Evolutionary conservation across 2,329 filamentous ascomycete species (phyloP).

Genomic region (Didymella keratinophila): DNA sequence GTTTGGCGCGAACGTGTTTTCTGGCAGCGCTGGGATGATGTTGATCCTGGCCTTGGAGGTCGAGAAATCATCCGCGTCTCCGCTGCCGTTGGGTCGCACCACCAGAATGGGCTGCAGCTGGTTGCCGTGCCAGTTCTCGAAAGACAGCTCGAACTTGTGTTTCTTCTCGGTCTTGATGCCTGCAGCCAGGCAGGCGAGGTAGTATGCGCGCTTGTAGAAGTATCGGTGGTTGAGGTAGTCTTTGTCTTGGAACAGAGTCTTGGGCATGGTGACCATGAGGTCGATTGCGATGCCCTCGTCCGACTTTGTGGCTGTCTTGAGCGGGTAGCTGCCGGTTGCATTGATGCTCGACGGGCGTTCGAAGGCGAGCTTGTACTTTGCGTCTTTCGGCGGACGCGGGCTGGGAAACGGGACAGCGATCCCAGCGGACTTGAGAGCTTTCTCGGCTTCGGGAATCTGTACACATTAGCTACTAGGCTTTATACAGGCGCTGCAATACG

Average conservation of each 20-base stretch:
- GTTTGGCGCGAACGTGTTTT: constrained; percentile 71
- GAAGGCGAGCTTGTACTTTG: constrained; percentile 83
- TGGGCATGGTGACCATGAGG: constrained; percentile 86
- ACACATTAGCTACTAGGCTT: background rate
- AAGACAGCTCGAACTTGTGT: constrained; percentile 65
- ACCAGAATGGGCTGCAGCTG: constrained; percentile 74
- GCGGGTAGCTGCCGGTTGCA: constrained; percentile 85
- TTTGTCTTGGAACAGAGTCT: constrained; percentile 84
- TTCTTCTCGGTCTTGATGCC: constrained; percentile 68
- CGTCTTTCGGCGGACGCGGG: constrained; percentile 77
- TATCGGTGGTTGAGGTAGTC: constrained; percentile 93
- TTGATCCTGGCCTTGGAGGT: constrained; percentile 62
- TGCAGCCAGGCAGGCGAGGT: constrained; percentile 80
- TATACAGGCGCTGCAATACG: constrained; percentile 6
- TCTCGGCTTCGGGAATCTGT: constrained; percentile 74
- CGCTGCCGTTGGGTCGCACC: constrained; percentile 50
- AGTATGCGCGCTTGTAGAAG: constrained; percentile 94
- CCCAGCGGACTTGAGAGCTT: constrained; percentile 69
- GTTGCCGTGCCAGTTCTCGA: constrained; percentile 75
- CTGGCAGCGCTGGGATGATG: constrained; percentile 77
- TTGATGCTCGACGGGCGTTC: constrained; percentile 79
- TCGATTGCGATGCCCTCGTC: constrained; percentile 71
- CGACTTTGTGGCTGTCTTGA: constrained; percentile 74
- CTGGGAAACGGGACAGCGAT: constrained; percentile 84
- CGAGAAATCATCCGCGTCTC: constrained; percentile 49